These are phyloP conservation scores for Fusarium zealandicum DNA, from an alignment of 2,329 filamentous ascomycete species.

Conservation along the genomic window DNA sequence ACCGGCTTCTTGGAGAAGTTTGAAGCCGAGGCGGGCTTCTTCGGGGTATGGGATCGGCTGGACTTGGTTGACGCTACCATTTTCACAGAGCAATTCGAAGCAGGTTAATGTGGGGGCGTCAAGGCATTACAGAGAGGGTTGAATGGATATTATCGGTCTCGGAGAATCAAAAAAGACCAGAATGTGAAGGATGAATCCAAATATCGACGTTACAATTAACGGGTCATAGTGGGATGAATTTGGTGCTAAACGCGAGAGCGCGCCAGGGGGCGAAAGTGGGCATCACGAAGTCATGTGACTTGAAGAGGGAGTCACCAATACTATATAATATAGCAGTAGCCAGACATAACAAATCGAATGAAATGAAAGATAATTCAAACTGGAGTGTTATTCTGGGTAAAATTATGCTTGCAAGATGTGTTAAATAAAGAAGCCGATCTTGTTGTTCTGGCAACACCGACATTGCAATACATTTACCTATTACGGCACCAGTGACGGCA, in stretches of 20 bases:
- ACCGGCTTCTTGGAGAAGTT: constrained; percentile 46
- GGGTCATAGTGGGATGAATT: constrained; percentile 28
- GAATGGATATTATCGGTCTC: too few relatives aligned
- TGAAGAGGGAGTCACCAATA: too few relatives aligned
- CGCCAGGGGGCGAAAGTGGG: constrained; percentile 22
- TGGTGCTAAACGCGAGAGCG: constrained; percentile 32
- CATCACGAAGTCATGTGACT: constrained; percentile 46
- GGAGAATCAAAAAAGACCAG: neutral
- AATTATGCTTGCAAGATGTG: too few relatives aligned
- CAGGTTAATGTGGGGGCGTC: neutral
- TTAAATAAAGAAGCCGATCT: too few relatives aligned
- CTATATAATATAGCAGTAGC: too few relatives aligned
- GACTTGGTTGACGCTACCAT: constrained; percentile 49
- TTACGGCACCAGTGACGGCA: too few relatives aligned
- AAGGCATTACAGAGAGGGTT: neutral
- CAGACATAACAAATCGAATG: too few relatives aligned
- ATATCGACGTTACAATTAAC: neutral
- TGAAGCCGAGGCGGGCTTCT: constrained; percentile 39
- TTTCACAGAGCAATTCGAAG: constrained; percentile 10
- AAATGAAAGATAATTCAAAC: too few relatives aligned
- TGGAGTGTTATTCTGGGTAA: too few relatives aligned
- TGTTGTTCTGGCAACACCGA: too few relatives aligned
- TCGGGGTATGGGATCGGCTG: constrained; percentile 44
- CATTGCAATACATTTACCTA: too few relatives aligned
- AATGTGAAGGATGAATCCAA: neutral